A percentile compares a stretch with the other conserved stretches of the same genome.
Conservation (phyloP, 2,329 filamentous ascomycete species). For the Microcyclosporella mali region DNA sequence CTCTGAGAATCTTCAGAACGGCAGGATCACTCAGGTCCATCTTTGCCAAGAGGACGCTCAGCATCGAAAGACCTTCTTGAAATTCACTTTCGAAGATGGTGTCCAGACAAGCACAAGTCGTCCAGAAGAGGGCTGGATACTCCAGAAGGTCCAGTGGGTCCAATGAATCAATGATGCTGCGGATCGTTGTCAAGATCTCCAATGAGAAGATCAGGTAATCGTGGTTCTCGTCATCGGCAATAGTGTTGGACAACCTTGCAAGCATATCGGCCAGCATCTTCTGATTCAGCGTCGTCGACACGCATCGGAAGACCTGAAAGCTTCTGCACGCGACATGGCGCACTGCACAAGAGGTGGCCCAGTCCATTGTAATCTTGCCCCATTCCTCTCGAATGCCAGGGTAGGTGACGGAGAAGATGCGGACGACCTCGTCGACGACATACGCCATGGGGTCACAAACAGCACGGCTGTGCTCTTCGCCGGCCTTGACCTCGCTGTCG, state of each 20-base stretch:
- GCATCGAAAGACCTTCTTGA: slow-evolving; percentile 82
- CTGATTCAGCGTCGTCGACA: slow-evolving; percentile 83
- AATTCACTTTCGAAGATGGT: slow-evolving; percentile 97
- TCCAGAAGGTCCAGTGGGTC: slow-evolving; percentile 70
- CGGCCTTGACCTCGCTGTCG: slow-evolving; percentile 69
- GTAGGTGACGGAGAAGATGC: slow-evolving; percentile 77
- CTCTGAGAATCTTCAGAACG: slow-evolving; percentile 64
- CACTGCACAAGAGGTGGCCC: slow-evolving; percentile 95
- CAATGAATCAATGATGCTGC: slow-evolving; percentile 81
- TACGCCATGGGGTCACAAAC: slow-evolving; percentile 84
- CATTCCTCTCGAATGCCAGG: slow-evolving; percentile 85
- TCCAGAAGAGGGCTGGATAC: slow-evolving; percentile 98
- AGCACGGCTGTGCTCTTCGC: slow-evolving; percentile 60
- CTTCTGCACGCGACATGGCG: slow-evolving; percentile 91
- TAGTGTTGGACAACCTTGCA: slow-evolving; percentile 87
- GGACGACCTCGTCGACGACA: slow-evolving; percentile 73
- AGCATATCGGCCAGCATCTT: slow-evolving; percentile 97
- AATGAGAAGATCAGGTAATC: slow-evolving; percentile 97
- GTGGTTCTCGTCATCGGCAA: slow-evolving; percentile 78
- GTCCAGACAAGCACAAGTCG: slow-evolving; percentile 89
- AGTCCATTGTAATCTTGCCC: slow-evolving; percentile 82
- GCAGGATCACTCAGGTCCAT: slow-evolving; percentile 68
- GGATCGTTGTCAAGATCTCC: slow-evolving; percentile 92
- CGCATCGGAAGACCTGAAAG: slow-evolving; percentile 94
- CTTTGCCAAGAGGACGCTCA: slow-evolving; percentile 78